phyloP scores from a whole-genome alignment of 345 rosid species.

The Brassica incana region DNA sequence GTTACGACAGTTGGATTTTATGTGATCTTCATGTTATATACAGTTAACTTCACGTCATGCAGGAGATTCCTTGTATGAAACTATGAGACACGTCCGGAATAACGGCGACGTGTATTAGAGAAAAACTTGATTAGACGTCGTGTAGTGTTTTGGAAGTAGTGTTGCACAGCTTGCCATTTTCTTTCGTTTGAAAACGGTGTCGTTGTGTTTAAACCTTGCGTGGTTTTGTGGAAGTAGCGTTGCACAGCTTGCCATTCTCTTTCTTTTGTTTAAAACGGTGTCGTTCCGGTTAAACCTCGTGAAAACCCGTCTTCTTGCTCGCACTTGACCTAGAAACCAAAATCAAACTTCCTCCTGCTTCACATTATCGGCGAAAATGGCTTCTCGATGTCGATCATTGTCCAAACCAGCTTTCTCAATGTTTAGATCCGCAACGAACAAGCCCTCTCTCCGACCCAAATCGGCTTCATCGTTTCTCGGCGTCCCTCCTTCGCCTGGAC shows the following conservation, averaged over 20 bases:
- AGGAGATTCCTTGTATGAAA: constrained; percentile 49
- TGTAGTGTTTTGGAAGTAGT: not conserved
- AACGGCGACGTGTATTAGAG: constrained; percentile 43
- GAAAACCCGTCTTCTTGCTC: constrained; percentile 28
- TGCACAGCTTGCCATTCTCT: constrained; percentile 14
- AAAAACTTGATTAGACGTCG: not conserved
- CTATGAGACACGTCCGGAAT: constrained; percentile 52
- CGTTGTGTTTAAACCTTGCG: too few relatives aligned
- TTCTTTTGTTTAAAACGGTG: not conserved
- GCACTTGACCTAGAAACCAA: constrained; percentile 12
- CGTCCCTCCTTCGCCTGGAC: constrained; percentile 45
- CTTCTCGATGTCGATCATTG: constrained; percentile 69
- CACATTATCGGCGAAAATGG: constrained; percentile 50
- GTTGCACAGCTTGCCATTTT: too few relatives aligned
- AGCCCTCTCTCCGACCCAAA: constrained; percentile 51
- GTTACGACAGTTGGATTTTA: constrained; percentile 15
- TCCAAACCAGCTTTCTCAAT: constrained; percentile 55
- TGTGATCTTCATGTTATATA: constrained; percentile 9
- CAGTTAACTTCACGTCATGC: constrained; percentile 22
- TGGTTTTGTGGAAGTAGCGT: not conserved
- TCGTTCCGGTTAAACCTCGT: constrained; percentile 30
- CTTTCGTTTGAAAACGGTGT: too few relatives aligned
- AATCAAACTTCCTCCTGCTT: constrained; percentile 10
- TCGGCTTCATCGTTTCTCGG: constrained; percentile 45
- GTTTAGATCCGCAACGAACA: constrained; percentile 56